Evolutionary conservation across 495 filamentous ascomycete species (phyloP), one percentile per base, ranked within the genome.

Genomic region (Tuber brumale): DNA sequence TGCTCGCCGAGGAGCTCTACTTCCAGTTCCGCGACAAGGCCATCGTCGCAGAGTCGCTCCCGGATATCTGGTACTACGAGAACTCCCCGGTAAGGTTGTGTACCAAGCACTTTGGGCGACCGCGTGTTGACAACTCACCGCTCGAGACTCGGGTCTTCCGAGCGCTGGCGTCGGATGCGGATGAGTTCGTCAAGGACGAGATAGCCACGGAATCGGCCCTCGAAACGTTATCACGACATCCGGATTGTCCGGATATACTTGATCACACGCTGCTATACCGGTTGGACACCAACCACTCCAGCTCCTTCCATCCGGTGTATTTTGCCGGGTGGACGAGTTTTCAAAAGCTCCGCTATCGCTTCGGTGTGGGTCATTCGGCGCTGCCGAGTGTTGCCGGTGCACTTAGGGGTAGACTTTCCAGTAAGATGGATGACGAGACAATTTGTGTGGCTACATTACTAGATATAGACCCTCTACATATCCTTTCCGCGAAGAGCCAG

Each of bases 391-490:
- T 76, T 37, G 46, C 70, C 35, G 31, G 61, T n/a, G 39, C 74
- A n/a, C 71, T 76, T 4, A 37, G 44, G 12, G 74, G 74, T 21
- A 31, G 74, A 41, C 66, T 75, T 39, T 72, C 70, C 18, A 76
- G 74, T 57, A 76, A 46, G 43, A 75, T 76, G 75, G 75, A 75
- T 14, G 75, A 76, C 44, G 75, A 76, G 48, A 76, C 75, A 12
- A 76, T 76, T 46, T 75, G 72, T 21, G 46, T 76, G 21, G 72
- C 75, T 35, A 69, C 72, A 19, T 72, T 76, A 2, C 48, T 76
- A 3, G 46, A 43, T n/a, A 61, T 75, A n/a, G 48, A 76, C 12
- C 44, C 61, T 66, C n/a, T 66, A 66, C 57, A 66, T 12, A 66
- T 66, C 27, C 57, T 66, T 35, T 66, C 57, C 12, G 27, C 57